phyloP scores from a whole-genome alignment of 768 basidiomycete species.

The Suillus cothurnatus region DNA sequence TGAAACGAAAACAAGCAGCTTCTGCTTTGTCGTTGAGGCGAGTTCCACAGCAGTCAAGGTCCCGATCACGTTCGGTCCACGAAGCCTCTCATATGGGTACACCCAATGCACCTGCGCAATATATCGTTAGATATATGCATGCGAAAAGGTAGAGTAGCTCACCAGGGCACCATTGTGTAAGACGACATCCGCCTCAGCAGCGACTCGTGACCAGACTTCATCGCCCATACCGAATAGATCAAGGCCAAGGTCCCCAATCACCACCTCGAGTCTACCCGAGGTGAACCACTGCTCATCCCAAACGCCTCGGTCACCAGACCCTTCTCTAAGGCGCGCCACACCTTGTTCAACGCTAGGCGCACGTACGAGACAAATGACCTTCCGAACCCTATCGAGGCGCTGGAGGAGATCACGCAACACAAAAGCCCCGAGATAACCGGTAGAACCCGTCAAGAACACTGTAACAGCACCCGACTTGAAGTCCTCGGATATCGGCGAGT shows the following conservation, averaged over 20 bases:
- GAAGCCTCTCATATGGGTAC: conserved; percentile 93
- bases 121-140: conserved; percentile 3
- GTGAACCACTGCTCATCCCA: conserved; percentile 88
- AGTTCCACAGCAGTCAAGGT: conserved; percentile 85
- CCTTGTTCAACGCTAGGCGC: conserved; percentile 64
- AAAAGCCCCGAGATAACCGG: conserved; percentile 96
- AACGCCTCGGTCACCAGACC: conserved; percentile 74
- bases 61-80: conserved; percentile 89
- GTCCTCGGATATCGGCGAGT: conserved; percentile 60
- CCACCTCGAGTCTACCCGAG: conserved; percentile 69
- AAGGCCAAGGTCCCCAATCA: conserved; percentile 81
- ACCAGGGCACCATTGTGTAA: conserved; percentile 98
- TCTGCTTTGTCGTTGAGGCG: conserved; percentile 71
- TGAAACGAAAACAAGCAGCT: conserved; percentile 87
- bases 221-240: conserved; percentile 72
- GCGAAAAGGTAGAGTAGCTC: conserved; percentile 31
- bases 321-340: conserved; percentile 67
- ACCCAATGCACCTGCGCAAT: conserved; percentile 90
- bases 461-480: conserved; percentile 59
- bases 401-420: conserved; percentile 79
- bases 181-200: conserved; percentile 76
- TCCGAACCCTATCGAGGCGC: conserved; percentile 62
- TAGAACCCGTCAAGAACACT: conserved; percentile 95
- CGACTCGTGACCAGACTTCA: conserved; percentile 65
- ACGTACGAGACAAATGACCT: conserved; percentile 93